These are phyloP conservation scores for Cystobasidium pallidum DNA, from an alignment of 1,284 basidiomycete species.

Conservation along the genomic window DNA sequence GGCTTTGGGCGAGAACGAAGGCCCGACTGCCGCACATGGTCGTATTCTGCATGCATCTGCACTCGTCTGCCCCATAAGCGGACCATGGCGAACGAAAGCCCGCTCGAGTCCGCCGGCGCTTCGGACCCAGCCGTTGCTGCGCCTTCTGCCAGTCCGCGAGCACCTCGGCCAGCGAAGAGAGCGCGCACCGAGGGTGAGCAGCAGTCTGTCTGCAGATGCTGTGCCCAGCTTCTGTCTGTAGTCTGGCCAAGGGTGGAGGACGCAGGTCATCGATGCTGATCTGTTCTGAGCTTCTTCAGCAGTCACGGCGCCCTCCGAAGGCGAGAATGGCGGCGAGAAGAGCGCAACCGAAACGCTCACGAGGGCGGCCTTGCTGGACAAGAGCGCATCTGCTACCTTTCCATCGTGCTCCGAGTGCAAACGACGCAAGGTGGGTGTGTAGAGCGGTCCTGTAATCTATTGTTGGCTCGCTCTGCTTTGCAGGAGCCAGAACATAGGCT, in stretches of 20 bases:
- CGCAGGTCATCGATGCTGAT: too few relatives aligned
- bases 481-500: neutral
- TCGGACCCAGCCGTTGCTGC: neutral
- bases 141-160: neutral
- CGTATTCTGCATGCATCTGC: too few relatives aligned
- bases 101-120: neutral
- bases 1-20: too few relatives aligned
- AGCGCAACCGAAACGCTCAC: neutral
- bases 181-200: conserved; percentile 1
- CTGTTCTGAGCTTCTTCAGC: neutral
- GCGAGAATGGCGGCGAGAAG: neutral
- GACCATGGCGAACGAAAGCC: neutral
- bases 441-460: too few relatives aligned
- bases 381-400: conserved; percentile 18
- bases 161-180: conserved; percentile 10
- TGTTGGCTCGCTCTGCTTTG: too few relatives aligned
- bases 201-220: neutral
- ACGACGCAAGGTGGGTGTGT: conserved; percentile 13
- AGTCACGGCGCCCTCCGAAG: conserved; percentile 6
- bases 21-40: too few relatives aligned
- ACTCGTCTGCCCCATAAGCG: too few relatives aligned
- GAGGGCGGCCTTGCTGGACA: conserved; percentile 6
- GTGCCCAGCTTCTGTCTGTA: neutral
- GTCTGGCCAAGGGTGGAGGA: neutral
- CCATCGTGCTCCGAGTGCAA: conserved; percentile 30